Evolutionary conservation across 2,329 filamentous ascomycete genomes (phyloP).

Genomic region (Hypoxylon sp.): DNA sequence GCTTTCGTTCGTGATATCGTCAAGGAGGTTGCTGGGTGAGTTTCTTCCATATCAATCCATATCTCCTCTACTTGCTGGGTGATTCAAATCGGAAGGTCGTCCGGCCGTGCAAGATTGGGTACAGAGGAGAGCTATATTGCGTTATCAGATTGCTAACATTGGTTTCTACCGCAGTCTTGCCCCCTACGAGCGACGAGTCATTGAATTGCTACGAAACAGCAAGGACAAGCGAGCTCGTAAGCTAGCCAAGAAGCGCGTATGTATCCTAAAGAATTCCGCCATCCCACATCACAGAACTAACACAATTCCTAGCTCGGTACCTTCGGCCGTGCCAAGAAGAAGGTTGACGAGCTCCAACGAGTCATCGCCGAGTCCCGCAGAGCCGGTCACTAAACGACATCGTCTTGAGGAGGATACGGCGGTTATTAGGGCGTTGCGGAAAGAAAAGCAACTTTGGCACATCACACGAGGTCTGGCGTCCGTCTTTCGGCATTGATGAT

Average conservation of each 20-base stretch:
- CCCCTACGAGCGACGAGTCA: conserved; percentile 97
- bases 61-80: conserved; percentile 14
- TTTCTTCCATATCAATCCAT: conserved; percentile 48
- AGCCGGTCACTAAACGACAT: conserved; percentile 68
- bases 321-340: conserved; percentile 98
- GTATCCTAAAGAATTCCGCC: conserved; percentile 56
- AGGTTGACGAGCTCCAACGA: conserved; percentile 99
- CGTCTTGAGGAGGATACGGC: conserved; percentile 26
- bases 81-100: background rate
- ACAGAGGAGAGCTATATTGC: background rate
- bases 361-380: conserved; percentile 96
- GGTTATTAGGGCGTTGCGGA: conserved; percentile 34
- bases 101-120: background rate
- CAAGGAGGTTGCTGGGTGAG: conserved; percentile 97
- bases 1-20: conserved; percentile 97
- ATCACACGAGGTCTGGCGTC: conserved; percentile 49
- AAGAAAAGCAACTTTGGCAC: conserved; percentile 38
- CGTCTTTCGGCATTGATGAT: conserved; percentile 49
- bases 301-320: conserved; percentile 83
- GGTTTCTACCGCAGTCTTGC: conserved; percentile 72
- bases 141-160: conserved; percentile 51
- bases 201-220: conserved; percentile 98
- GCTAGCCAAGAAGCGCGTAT: conserved; percentile 98
- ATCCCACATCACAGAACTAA: conserved; percentile 18
- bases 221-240: conserved; percentile 99